Evolutionary conservation across 768 basidiomycete genomes (phyloP).

Genomic region (Heimioporus sp.): DNA sequence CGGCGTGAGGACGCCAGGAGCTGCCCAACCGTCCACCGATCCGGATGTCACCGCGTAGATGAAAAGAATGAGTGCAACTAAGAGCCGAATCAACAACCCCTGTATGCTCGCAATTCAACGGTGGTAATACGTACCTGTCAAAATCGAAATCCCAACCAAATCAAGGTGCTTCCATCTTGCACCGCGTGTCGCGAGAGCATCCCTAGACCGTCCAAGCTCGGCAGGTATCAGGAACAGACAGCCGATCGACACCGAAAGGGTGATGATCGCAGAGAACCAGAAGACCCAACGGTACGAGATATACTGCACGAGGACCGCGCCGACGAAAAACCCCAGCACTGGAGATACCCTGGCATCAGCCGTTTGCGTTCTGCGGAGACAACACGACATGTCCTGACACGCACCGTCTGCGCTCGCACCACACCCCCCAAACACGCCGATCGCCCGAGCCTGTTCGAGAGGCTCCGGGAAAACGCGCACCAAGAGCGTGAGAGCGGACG

Average conservation of each 20-base stretch:
- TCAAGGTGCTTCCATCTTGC: constrained; percentile 35
- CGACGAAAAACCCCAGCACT: constrained; percentile 44
- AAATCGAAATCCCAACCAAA: constrained; percentile 37
- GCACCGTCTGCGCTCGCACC: constrained; percentile 46
- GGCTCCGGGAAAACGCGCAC: constrained; percentile 50
- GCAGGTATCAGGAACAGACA: constrained; percentile 36
- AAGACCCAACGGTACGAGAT: constrained; percentile 51
- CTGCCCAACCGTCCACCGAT: constrained; percentile 50
- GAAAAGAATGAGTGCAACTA: constrained; percentile 38
- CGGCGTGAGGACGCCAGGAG: constrained; percentile 43
- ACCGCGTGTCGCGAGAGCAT: not conserved
- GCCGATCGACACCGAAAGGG: constrained; percentile 29
- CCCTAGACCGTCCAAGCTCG: constrained; percentile 5
- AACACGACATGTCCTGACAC: not conserved
- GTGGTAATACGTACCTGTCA: constrained; percentile 30
- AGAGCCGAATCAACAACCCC: not conserved
- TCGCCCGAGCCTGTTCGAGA: constrained; percentile 44
- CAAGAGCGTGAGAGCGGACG: constrained; percentile 43
- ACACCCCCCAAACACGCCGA: constrained; percentile 45
- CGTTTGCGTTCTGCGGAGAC: not conserved
- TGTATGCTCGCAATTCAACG: not conserved
- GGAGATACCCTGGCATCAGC: not conserved
- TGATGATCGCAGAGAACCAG: constrained; percentile 43
- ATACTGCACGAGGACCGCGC: constrained; percentile 40
- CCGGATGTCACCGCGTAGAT: constrained; percentile 45